A percentile compares a stretch with the other conserved stretches of the same genome.
phyloP scores from a whole-genome alignment of 2,329 filamentous ascomycete genomes.

The Zelopaecilomyces penicillatus region DNA sequence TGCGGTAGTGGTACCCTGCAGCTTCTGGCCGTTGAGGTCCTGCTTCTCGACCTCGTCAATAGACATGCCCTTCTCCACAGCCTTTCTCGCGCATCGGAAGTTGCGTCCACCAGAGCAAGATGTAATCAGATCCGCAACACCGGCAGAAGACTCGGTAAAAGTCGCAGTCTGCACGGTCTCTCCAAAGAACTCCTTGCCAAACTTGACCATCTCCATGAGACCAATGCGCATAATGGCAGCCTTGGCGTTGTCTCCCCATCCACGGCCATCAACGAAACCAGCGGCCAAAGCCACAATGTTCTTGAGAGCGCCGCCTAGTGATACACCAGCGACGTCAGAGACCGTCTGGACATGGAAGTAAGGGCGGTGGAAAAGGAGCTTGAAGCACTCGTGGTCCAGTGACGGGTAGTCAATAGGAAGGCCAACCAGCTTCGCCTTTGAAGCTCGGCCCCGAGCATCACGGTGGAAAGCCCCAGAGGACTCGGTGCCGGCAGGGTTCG shows the following conservation, averaged over 20 bases:
- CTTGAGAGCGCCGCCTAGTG: constrained; percentile 88
- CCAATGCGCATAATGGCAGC: constrained; percentile 97
- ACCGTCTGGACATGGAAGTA: constrained; percentile 98
- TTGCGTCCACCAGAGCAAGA: constrained; percentile 88
- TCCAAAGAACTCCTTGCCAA: constrained; percentile 87
- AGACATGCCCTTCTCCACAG: constrained; percentile 66
- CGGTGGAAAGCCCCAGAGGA: constrained; percentile 55
- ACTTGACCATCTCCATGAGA: constrained; percentile 91
- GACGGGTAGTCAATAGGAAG: constrained; percentile 77
- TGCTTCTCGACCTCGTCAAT: constrained; percentile 82
- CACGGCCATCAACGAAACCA: constrained; percentile 88
- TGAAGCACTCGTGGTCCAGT: constrained; percentile 75
- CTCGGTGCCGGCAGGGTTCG: constrained; percentile 41
- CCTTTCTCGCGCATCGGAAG: constrained; percentile 86
- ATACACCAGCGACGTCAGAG: constrained; percentile 91
- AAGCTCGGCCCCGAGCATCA: constrained; percentile 58
- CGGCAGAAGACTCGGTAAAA: constrained; percentile 94
- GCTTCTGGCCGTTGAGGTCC: constrained; percentile 92
- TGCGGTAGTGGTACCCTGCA: constrained; percentile 90
- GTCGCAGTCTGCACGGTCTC: constrained; percentile 72
- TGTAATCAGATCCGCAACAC: constrained; percentile 92
- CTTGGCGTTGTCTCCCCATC: constrained; percentile 98
- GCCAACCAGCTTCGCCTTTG: constrained; percentile 62
- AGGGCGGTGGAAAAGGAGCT: constrained; percentile 82
- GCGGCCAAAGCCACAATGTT: constrained; percentile 93